A percentile compares a stretch with the other conserved stretches of the same genome.
phyloP scores from a whole-genome alignment of 179 eudicot species.

The Pouteria campechiana region DNA sequence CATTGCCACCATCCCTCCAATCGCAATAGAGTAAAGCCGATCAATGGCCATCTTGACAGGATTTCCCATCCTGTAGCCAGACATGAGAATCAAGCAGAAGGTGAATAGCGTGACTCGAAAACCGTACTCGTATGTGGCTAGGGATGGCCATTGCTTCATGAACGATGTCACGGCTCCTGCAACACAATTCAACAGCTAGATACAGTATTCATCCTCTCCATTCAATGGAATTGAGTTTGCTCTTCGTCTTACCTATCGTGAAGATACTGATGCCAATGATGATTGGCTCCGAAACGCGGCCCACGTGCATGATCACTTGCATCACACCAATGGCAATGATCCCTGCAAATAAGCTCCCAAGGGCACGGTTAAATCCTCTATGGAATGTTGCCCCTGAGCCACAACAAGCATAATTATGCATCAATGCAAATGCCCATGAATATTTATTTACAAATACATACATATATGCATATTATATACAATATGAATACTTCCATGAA shows the following conservation, averaged over 20 bases:
- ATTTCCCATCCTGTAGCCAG: constrained; percentile 49
- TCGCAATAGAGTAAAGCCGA: constrained; percentile 42
- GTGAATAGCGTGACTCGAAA: constrained; percentile 43
- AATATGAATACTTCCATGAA: too few relatives aligned
- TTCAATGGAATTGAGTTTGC: too few relatives aligned
- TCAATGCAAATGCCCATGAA: neutral
- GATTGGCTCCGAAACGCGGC: constrained; percentile 30
- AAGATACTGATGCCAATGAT: constrained; percentile 44
- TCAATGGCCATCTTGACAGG: constrained; percentile 31
- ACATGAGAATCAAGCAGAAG: constrained; percentile 48
- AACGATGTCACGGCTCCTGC: constrained; percentile 46
- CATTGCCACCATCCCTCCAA: constrained; percentile 48
- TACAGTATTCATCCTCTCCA: neutral
- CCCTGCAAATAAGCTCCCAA: constrained; percentile 49
- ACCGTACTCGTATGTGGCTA: constrained; percentile 45
- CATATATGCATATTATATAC: too few relatives aligned
- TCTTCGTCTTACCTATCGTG: constrained; percentile 25
- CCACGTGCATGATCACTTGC: constrained; percentile 22
- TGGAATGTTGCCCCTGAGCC: constrained; percentile 50
- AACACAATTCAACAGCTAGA: neutral
- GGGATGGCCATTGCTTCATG: constrained; percentile 50
- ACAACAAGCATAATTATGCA: neutral
- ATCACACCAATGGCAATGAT: constrained; percentile 31
- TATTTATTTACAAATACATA: too few relatives aligned
- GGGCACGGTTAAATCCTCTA: constrained; percentile 48